Conservation (phyloP, 2,329 filamentous ascomycete genomes). For the Penicillium concentricum region DNA sequence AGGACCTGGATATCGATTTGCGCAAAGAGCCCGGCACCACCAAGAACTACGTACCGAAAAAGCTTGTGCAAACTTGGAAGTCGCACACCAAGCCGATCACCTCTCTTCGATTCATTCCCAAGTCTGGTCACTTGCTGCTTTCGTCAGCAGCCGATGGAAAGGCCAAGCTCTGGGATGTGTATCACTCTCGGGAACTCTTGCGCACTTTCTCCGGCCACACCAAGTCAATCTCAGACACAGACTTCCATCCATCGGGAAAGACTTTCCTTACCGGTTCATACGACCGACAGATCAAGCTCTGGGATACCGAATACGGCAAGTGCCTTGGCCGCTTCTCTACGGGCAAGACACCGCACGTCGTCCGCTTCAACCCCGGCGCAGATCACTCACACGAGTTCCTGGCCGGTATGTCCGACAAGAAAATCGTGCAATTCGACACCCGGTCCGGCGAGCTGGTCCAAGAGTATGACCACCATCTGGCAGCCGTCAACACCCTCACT, state of each 20-base stretch:
- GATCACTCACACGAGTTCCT: slow-evolving; percentile 85
- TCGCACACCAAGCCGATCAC: slow-evolving; percentile 82
- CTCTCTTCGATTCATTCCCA: slow-evolving; percentile 84
- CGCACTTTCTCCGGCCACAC: slow-evolving; percentile 89
- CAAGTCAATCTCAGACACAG: slow-evolving; percentile 85
- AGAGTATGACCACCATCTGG: slow-evolving; percentile 97
- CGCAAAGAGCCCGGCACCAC: slow-evolving; percentile 74
- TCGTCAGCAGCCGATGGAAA: slow-evolving; percentile 88
- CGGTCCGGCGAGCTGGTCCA: slow-evolving; percentile 81
- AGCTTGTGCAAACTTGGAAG: slow-evolving; percentile 87
- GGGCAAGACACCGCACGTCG: slow-evolving; percentile 90
- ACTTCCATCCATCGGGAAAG: slow-evolving; percentile 78
- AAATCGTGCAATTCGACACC: slow-evolving; percentile 95
- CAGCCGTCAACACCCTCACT: slow-evolving; percentile 95
- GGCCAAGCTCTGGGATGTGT: slow-evolving; percentile 92
- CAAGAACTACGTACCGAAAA: slow-evolving; percentile 94
- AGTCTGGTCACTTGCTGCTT: slow-evolving; percentile 81
- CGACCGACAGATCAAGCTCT: slow-evolving; percentile 94
- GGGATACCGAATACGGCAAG: slow-evolving; percentile 93
- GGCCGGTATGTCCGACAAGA: slow-evolving; percentile 97
- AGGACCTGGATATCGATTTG: slow-evolving; percentile 83
- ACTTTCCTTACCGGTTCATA: slow-evolving; percentile 90
- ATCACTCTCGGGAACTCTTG: slow-evolving; percentile 82
- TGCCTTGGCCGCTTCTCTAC: slow-evolving; percentile 88
- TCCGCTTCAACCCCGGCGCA: slow-evolving; percentile 83